These are phyloP conservation scores for Coccomyxa sp. DNA, from an alignment of 139 green algal genomes.

Conservation along the genomic window DNA sequence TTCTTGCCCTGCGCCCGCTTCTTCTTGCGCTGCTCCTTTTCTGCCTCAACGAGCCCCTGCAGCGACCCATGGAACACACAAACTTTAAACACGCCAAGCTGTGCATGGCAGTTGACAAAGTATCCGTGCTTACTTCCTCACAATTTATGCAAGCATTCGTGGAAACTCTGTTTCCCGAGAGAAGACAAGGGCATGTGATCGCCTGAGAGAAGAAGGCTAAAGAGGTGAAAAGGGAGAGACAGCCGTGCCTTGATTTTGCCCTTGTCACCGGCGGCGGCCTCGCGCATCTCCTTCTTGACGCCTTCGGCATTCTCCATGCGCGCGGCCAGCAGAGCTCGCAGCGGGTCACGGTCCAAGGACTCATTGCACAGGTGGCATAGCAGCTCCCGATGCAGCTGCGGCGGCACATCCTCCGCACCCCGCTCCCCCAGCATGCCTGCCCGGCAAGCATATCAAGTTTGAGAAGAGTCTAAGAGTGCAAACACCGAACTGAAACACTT, in stretches of 20 bases:
- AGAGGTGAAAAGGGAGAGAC: background rate
- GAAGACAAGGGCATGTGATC: background rate
- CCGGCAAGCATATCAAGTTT: too few species aligned
- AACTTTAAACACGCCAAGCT: background rate
- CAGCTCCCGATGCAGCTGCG: constrained; percentile 38
- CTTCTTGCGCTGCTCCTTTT: constrained; percentile 34
- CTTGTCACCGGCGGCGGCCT: constrained; percentile 38
- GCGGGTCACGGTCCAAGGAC: constrained; percentile 25
- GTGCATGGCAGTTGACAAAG: background rate
- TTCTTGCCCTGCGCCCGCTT: constrained; percentile 29
- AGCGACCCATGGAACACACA: background rate
- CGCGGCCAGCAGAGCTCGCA: constrained; percentile 26
- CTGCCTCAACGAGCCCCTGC: constrained; percentile 34
- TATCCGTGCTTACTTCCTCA: background rate
- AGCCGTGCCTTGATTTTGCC: constrained; percentile 28
- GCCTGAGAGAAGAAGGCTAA: background rate
- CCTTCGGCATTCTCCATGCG: constrained; percentile 33
- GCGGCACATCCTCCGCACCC: constrained; percentile 19
- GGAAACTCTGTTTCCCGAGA: background rate
- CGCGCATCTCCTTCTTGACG: constrained; percentile 26
- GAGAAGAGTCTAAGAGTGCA: too few species aligned
- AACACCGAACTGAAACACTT: too few species aligned
- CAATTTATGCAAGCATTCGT: too few species aligned
- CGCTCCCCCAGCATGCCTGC: constrained; percentile 30
- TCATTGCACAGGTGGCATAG: constrained; percentile 38